Base-by-base conservation (phyloP, 148 eudicot species). In the Talinum fruticosum region DNA sequence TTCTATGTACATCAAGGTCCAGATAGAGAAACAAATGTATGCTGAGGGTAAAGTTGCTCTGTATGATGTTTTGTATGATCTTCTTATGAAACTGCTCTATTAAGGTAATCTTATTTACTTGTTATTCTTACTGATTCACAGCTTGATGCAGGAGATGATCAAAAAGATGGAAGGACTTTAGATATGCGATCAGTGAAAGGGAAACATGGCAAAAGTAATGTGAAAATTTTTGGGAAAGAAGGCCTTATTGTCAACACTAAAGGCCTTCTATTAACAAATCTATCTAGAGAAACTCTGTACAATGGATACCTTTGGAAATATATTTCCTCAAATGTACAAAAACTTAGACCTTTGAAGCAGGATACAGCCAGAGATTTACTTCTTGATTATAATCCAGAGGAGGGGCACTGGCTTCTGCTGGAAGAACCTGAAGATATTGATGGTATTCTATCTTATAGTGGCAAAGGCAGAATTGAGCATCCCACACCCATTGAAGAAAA, bases 381-480 rank as follows among this genome's bases (percentile, higher is more conserved):
- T 82, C 90, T 93, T 77, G 87, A 90, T 86, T 87, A 91, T 80
- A 79, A 85, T 75, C 94, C 94, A 68, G 97, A 89, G 82, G 89
- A 90, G 80, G 93, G 87, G 61, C 86, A 85, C 45, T 93, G 89
- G 94, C 89, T 87, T 86, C 83, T 89, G 79, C 82, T 83, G 71
- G 91, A 93, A 44, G 87, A 83, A 70, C 81, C 87, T 19, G 87
- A 35, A 51, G 66, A 76, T 54, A 29, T 26, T 73, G 68, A 21
- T 73, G 86, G 28, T 76, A 66, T 83, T 78, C 34, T 54, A 28
- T 38, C 81, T 47, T 57, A 45, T 75, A 72, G 75, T 53, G 75
- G 51, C 73, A 65, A 61, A 67, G 70, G 78, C 66, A 65, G 19
- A 53, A 84, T 53, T 41, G 71, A 74, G 45, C 66, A 66, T 73